Evolutionary conservation across 768 basidiomycete species (phyloP), one percentile per base, ranked within the genome.

Genomic region (Panus rudis): DNA sequence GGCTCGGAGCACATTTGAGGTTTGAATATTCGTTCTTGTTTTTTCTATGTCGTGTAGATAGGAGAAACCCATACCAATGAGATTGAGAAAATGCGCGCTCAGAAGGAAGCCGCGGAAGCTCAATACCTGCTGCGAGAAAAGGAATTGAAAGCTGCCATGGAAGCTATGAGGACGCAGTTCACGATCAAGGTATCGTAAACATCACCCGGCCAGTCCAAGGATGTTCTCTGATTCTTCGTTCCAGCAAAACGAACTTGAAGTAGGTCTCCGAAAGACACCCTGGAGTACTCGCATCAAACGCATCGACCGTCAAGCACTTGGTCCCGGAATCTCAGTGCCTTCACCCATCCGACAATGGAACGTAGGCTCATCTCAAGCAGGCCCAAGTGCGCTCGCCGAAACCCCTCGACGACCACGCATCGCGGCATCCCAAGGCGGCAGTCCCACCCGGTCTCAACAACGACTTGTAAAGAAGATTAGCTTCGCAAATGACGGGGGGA

Each of bases 201-300:
- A 28, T 22, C 14, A 25, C 28, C 39, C 21, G 42, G n/a, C n/a
- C n/a, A n/a, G n/a, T n/a, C n/a, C n/a, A n/a, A n/a, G n/a, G n/a
- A n/a, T n/a, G n/a, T n/a, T n/a, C n/a, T n/a, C n/a, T n/a, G n/a
- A n/a, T n/a, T 13, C 39, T 39, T 6, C n/a, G n/a, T 16, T n/a
- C 24, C 31, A 85, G 84, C 80, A 80, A 71, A 81, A 80, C 52
- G 82, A 84, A 56, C 45, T 80, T 23, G 83, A 84, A 48, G 72
- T 72, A 3, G 64, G 77, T 11, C 55, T 63, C 17, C 73, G 77
- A 14, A 81, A 70, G 54, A 67, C 69, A 11, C 63, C 75, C 16
- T 56, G 59, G 46, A 67, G 76, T 19, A 56, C 62, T n/a, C 70
- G 70, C n/a, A 52, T 69, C 20, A 75, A 67, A 50, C 70, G 59